phyloP scores from a whole-genome alignment of 257 asterid genomes.

The Gentiana dahurica region DNA sequence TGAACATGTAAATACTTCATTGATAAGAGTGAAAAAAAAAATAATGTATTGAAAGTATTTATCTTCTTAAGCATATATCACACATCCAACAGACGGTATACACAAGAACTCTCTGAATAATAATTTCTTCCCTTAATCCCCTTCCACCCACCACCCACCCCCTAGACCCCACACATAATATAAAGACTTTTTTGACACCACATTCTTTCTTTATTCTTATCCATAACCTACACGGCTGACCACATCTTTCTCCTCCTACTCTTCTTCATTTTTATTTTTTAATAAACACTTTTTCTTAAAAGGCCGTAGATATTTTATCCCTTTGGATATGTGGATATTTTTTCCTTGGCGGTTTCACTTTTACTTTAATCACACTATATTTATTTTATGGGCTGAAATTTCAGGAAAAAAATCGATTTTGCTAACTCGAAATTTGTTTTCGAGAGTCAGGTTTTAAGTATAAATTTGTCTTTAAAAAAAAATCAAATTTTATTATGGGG shows the following conservation, averaged over 20 bases:
- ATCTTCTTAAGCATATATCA: too few relatives aligned
- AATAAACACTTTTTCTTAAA: neutral
- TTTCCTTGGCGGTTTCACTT: conserved; percentile 9
- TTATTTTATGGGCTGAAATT: neutral
- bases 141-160: conserved; percentile 14
- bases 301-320: conserved; percentile 29
- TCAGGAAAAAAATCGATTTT: too few relatives aligned
- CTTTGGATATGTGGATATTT: neutral
- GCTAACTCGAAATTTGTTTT: neutral
- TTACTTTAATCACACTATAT: neutral
- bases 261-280: conserved; percentile 4
- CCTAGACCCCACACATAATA: conserved; percentile 8
- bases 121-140: too few relatives aligned
- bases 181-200: too few relatives aligned
- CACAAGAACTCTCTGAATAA: too few relatives aligned
- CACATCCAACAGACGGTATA: too few relatives aligned
- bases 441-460: neutral
- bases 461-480: too few relatives aligned
- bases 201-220: conserved; percentile 5
- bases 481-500: neutral
- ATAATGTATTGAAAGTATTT: too few relatives aligned
- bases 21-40: too few relatives aligned
- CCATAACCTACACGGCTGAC: conserved; percentile 19
- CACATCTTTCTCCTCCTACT: neutral
- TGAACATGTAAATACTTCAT: too few relatives aligned